These are phyloP conservation scores for Paramecium primaurelia DNA, from an alignment of 73 alveolate species.

Conservation along the genomic window DNA sequence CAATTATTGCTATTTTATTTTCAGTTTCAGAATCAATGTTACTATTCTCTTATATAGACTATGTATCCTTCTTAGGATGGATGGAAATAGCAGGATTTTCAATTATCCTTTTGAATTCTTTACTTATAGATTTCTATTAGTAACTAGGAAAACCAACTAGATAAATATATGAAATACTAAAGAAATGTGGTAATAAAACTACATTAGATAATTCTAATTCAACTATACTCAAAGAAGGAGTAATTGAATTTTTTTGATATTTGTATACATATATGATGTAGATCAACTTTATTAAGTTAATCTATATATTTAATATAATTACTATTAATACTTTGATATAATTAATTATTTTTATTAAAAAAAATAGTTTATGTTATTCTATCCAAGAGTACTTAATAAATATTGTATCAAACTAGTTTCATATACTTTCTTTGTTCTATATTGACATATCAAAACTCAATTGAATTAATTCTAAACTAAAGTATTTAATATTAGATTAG, in stretches of 20 bases:
- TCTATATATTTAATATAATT: background rate
- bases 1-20: background rate
- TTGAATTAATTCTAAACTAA: too few species aligned
- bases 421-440: too few species aligned
- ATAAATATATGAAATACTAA: background rate
- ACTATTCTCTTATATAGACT: background rate
- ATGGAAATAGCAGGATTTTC: background rate
- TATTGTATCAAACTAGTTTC: too few species aligned
- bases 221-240: background rate
- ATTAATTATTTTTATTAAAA: too few species aligned
- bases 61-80: background rate
- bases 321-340: too few species aligned
- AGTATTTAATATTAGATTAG: too few species aligned
- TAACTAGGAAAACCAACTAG: background rate
- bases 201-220: background rate
- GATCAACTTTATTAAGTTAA: background rate
- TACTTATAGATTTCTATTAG: background rate
- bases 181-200: background rate
- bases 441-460: too few species aligned
- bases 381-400: too few species aligned
- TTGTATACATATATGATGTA: background rate
- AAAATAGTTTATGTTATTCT: too few species aligned
- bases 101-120: background rate
- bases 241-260: background rate
- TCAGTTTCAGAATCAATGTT: background rate